Base-by-base conservation (phyloP, 805 yeast species). In the Lachancea waltii region DNA sequence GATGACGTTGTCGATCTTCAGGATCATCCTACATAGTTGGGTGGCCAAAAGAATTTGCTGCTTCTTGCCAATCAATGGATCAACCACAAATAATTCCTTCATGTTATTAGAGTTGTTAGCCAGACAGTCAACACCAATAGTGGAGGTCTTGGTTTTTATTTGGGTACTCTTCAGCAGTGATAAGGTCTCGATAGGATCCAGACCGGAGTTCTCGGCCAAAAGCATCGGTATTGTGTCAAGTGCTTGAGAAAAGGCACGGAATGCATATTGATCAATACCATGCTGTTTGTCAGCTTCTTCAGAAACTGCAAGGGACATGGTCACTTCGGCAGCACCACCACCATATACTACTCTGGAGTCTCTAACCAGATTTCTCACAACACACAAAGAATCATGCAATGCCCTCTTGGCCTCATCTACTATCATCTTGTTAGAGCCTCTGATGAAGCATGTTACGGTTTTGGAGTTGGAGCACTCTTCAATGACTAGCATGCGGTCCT, bases 401-500 rank as follows among this genome's bases (percentile, higher is more conserved):
- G 98, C 97, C 62, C 99, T 81, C 48, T 85, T 77, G 36, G 96
- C 94, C 68, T 92, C 99, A 56, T 90, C 98, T 21, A 85, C 90
- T 54, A 94, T 86, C 98, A 92, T 94, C 64, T 85, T 89, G 65
- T 89, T 92, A 7, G 96, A 85, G 26, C 99, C 99, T 62, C 98
- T 78, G 32, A 92, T 72, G 60, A 92, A 82, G 54, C 95, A 83
- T 1, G 97, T 87, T 5, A 87, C 97, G 3, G 95, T 92, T 54
- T 82, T 78, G 20, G 89, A 72, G 57, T 85, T 83, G 26, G 86
- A 78, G 56, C 92, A 80, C 47, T 89, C 85, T 67, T 90, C 97
- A 47, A 92, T 79, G 18, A 89, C 92, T 48, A 92, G 70, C 97
- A 92, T 92, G 54, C 92, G 81, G 54, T 94, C 98, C 56, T 85